phyloP scores from a whole-genome alignment of 768 basidiomycete genomes.

The Pulveroboletus sp. region DNA sequence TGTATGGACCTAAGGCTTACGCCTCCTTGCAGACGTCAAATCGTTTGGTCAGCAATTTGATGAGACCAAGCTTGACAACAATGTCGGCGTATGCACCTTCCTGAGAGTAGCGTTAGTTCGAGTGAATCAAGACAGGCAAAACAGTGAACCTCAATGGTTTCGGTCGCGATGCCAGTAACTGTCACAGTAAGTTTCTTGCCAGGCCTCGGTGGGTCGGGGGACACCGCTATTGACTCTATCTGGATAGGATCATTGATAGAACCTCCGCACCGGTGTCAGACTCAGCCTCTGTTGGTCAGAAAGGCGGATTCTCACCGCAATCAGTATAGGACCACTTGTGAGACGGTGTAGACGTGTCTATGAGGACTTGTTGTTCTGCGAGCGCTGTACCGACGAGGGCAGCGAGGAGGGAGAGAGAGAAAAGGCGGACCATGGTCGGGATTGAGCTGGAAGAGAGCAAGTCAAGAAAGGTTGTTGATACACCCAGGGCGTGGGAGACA shows the following conservation, averaged over 20 bases:
- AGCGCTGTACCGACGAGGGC: conserved; percentile 23
- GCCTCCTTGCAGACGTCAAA: conserved; percentile 95
- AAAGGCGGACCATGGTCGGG: conserved; percentile 30
- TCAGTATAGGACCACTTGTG: conserved; percentile 63
- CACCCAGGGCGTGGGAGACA: conserved; percentile 18
- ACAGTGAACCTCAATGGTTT: conserved; percentile 61
- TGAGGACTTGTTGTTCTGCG: conserved; percentile 34
- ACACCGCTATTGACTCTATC: conserved; percentile 67
- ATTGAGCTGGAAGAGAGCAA: conserved; percentile 13
- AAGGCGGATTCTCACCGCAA: conserved; percentile 62
- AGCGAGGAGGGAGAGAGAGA: conserved; percentile 27
- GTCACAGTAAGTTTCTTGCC: conserved; percentile 87
- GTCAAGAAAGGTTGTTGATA: conserved; percentile 18
- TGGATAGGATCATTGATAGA: conserved; percentile 45
- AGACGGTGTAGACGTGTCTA: conserved; percentile 29
- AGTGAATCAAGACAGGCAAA: neutral
- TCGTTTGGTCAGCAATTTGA: conserved; percentile 79
- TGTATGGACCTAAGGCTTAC: conserved; percentile 48
- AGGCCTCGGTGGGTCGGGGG: conserved; percentile 87
- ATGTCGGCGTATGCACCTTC: conserved; percentile 92
- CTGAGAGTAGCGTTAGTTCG: conserved; percentile 40
- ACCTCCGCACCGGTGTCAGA: conserved; percentile 38
- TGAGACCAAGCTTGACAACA: conserved; percentile 86
- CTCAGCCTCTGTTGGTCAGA: neutral
- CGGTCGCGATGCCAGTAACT: conserved; percentile 58